A percentile compares a stretch with the other conserved stretches of the same genome.
Conservation (phyloP, 495 filamentous ascomycete species). For the Tuber microsphaerosporum region DNA sequence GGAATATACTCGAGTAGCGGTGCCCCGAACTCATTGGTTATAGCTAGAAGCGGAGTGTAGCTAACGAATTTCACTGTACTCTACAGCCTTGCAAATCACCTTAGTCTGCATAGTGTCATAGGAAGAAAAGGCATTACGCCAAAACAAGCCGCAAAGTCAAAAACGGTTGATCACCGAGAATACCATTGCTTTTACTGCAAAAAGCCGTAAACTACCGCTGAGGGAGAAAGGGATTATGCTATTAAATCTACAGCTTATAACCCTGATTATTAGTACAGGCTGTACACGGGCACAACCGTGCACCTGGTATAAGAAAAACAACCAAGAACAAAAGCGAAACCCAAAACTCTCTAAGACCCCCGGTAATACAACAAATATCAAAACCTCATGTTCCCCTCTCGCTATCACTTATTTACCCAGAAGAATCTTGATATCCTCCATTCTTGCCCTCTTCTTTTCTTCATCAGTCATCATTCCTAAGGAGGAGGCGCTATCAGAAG, state of each 20-base stretch:
- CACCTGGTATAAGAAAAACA: neutral
- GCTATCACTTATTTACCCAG: conserved; percentile 46
- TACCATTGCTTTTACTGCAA: neutral
- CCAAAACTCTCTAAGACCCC: neutral
- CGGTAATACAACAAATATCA: neutral
- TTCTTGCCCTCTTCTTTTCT: conserved; percentile 78
- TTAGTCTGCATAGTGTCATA: neutral
- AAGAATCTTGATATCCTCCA: conserved; percentile 90
- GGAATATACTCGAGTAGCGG: neutral
- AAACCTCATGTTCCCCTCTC: neutral
- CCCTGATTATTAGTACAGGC: neutral
- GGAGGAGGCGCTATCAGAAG: conserved; percentile 65
- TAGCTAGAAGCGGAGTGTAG: neutral
- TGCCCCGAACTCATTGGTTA: neutral
- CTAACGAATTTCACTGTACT: neutral
- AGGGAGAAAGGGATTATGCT: neutral
- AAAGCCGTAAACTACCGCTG: neutral
- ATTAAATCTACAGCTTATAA: neutral
- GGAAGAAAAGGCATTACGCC: neutral
- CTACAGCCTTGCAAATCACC: neutral
- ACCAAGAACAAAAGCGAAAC: neutral
- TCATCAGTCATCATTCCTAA: conserved; percentile 91
- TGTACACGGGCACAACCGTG: neutral
- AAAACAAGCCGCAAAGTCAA: neutral
- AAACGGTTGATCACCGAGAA: neutral